Conservation (phyloP, 129 eudicot genomes). For the Artemisia annua region DNA sequence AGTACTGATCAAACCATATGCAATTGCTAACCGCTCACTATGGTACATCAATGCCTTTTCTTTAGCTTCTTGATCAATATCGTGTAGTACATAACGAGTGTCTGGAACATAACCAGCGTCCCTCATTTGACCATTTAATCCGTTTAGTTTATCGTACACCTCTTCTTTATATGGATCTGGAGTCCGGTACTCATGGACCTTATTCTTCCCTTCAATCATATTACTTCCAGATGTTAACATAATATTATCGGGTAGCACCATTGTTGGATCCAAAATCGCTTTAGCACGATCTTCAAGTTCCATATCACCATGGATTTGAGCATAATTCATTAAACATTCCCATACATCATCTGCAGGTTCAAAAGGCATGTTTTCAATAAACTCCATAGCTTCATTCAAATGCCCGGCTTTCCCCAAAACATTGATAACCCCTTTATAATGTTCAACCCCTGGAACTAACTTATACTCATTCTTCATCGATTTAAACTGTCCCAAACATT, state of each 20-base stretch:
- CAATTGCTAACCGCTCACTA: conserved; percentile 52
- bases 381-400: conserved; percentile 60
- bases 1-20: conserved; percentile 29
- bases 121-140: conserved; percentile 32
- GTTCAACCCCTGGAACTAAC: conserved; percentile 36
- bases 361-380: conserved; percentile 44
- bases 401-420: conserved; percentile 61
- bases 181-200: conserved; percentile 32
- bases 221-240: conserved; percentile 38
- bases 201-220: conserved; percentile 71
- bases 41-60: conserved; percentile 89
- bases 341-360: conserved; percentile 48
- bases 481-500: conserved; percentile 36
- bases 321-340: conserved; percentile 44
- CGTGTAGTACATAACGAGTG: conserved; percentile 87
- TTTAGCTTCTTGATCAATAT: conserved; percentile 86
- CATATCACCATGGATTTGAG: conserved; percentile 66
- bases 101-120: conserved; percentile 35
- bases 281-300: conserved; percentile 63
- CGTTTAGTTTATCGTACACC: conserved; percentile 38
- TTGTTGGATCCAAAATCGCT: conserved; percentile 50
- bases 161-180: conserved; percentile 42
- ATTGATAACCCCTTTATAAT: conserved; percentile 41
- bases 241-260: conserved; percentile 14
- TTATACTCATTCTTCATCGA: conserved; percentile 34